Evolutionary conservation across 441 rosid species (phyloP).

Genomic region (Bruguiera hainesii): DNA sequence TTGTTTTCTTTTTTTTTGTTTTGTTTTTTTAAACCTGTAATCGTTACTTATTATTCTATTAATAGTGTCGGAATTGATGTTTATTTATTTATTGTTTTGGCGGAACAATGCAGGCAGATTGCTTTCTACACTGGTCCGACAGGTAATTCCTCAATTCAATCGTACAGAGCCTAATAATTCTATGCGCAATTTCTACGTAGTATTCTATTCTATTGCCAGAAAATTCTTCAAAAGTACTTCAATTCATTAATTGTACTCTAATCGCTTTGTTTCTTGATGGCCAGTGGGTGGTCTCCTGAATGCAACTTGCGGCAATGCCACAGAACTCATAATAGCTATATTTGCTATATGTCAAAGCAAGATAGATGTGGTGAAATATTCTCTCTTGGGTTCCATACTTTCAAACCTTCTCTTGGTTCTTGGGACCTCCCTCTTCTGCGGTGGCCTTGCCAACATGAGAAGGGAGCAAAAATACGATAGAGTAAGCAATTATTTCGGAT

Average conservation of each 20-base stretch:
- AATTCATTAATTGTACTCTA: not conserved
- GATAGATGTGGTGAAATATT: conserved; percentile 73
- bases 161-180: not conserved
- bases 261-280: conserved; percentile 1
- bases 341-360: conserved; percentile 63
- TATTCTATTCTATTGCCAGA: too few species aligned
- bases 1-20: not conserved
- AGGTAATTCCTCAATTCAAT: conserved; percentile 36
- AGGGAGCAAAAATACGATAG: conserved; percentile 70
- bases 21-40: not conserved
- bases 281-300: conserved; percentile 90
- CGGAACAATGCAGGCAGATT: conserved; percentile 58
- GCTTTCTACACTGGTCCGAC: conserved; percentile 81
- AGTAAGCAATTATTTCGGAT: conserved; percentile 30
- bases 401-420: conserved; percentile 88
- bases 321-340: conserved; percentile 86
- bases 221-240: not conserved
- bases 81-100: not conserved
- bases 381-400: conserved; percentile 83
- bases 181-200: too few species aligned
- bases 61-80: not conserved
- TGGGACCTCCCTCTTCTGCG: conserved; percentile 84
- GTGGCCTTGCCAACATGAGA: conserved; percentile 67
- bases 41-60: not conserved
- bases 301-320: conserved; percentile 96